A percentile compares a stretch with the other conserved stretches of the same genome.
These are phyloP conservation scores for Melaleuca quinquenervia DNA, from an alignment of 345 rosid species.

Conservation along the genomic window DNA sequence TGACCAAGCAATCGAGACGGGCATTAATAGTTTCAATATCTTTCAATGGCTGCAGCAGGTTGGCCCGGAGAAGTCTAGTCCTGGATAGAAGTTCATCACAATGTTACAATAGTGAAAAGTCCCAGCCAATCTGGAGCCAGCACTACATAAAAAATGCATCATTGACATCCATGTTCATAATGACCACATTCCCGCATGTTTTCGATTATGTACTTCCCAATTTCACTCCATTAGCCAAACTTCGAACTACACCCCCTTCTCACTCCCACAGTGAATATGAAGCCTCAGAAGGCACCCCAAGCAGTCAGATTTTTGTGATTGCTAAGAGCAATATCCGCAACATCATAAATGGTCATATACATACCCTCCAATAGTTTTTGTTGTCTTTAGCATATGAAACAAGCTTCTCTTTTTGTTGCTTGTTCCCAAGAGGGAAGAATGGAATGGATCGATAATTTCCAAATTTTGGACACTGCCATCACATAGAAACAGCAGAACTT, in stretches of 20 bases:
- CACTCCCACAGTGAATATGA: background rate
- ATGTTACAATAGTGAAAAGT: background rate
- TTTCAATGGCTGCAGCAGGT: constrained; percentile 92
- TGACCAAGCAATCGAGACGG: constrained; percentile 91
- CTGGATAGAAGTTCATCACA: constrained; percentile 31
- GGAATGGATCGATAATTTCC: constrained; percentile 86
- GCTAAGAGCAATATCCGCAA: background rate
- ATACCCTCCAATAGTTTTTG: constrained; percentile 94
- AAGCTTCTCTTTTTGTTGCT: constrained; percentile 87
- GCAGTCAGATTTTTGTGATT: background rate
- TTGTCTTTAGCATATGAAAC: constrained; percentile 93
- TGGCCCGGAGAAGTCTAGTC: constrained; percentile 96
- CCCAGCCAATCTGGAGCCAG: background rate
- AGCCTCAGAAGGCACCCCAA: background rate
- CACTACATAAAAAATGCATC: background rate
- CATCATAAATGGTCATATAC: background rate
- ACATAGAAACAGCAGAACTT: constrained; percentile 1
- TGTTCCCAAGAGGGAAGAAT: constrained; percentile 77
- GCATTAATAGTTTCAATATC: constrained; percentile 86
- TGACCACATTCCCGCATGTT: background rate
- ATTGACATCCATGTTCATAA: background rate
- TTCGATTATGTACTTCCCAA: background rate
- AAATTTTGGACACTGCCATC: constrained; percentile 76
- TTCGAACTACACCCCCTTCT: background rate
- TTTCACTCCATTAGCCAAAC: background rate